Percentiles rank a stretch among this genome's conserved stretches.
Evolutionary conservation across 768 basidiomycete species (phyloP).

Genomic region (Leucocoprinus sp.): DNA sequence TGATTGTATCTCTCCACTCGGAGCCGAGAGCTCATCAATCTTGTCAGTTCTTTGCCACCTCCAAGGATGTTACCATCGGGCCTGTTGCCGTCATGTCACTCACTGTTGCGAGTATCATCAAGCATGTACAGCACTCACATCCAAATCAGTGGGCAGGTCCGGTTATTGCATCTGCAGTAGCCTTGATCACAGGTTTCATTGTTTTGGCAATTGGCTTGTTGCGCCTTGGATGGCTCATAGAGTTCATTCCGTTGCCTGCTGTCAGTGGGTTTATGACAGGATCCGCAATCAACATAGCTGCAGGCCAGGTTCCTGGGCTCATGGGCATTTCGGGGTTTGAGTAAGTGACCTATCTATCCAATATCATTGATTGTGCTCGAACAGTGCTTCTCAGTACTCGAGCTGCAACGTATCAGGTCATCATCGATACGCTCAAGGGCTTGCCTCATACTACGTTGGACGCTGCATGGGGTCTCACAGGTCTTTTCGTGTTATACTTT

Average conservation of each 20-base stretch:
- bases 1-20: constrained; percentile 16
- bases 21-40: neutral
- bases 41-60: constrained; percentile 83
- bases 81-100: constrained; percentile 99
- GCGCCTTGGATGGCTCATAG: constrained; percentile 88
- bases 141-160: constrained; percentile 56
- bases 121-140: constrained; percentile 43
- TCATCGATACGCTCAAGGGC: constrained; percentile 89
- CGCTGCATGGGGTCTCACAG: constrained; percentile 84
- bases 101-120: constrained; percentile 75
- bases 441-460: constrained; percentile 65
- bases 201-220: constrained; percentile 85
- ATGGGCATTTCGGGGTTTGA: constrained; percentile 84
- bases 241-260: constrained; percentile 85
- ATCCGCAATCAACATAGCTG: constrained; percentile 87
- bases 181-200: constrained; percentile 87
- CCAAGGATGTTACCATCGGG: constrained; percentile 98
- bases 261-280: constrained; percentile 96
- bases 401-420: constrained; percentile 74
- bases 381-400: constrained; percentile 51
- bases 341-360: constrained; percentile 37
- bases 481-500: constrained; percentile 59
- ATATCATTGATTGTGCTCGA: neutral
- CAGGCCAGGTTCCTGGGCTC: constrained; percentile 82
- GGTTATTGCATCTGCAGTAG: constrained; percentile 75